Base-by-base conservation (phyloP, 192 early-diverging fungal species). In the Backusella liffmaniae region DNA sequence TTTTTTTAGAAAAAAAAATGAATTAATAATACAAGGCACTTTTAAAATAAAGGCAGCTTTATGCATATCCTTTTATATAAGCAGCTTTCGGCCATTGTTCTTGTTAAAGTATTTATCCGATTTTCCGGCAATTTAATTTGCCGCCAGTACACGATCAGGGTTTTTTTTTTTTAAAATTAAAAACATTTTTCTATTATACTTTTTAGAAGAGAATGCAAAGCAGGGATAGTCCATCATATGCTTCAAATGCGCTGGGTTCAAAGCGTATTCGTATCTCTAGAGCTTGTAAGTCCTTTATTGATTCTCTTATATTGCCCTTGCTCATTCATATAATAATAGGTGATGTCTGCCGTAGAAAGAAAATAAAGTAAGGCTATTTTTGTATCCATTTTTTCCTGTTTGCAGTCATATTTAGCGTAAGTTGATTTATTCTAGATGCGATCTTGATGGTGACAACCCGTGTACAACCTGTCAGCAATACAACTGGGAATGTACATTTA, bases 261-360 rank as follows among this genome's bases (percentile, higher is more conserved):
- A 77, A 77, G 39, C 68, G 76, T 15, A 35, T 69, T 7, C 37
- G 76, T 53, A 77, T 77, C 8, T 49, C 76, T 21, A 51, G 76
- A 65, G 76, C 76, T 5, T 77, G 76, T 77, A 77, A 71, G 68
- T 72, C 16, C 2, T 42, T 41, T n/a, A 51, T 36, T 26, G 7
- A 2, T 29, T 9, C 8, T 59, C 26, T 8, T 9, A 15, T 15
- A n/a, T 35, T 26, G 23, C 53, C 15, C 41, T 39, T 39, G 7
- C 62, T 36, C 3, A 23, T 62, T 29, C 29, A 23, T 62, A 18
- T n/a, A 26, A 10, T 56, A 23, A 49, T 49, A 80, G 79, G 79
- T 41, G 79, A 80, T 80, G 53, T 72, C 1, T 80, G 79, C 59
- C 74, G 79, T 42, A 70, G 66, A 26, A 80, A 80, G 41, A 80